These are phyloP conservation scores for Ogataea hybrid DNA, from an alignment of 1,139 yeast species.

Conservation along the genomic window DNA sequence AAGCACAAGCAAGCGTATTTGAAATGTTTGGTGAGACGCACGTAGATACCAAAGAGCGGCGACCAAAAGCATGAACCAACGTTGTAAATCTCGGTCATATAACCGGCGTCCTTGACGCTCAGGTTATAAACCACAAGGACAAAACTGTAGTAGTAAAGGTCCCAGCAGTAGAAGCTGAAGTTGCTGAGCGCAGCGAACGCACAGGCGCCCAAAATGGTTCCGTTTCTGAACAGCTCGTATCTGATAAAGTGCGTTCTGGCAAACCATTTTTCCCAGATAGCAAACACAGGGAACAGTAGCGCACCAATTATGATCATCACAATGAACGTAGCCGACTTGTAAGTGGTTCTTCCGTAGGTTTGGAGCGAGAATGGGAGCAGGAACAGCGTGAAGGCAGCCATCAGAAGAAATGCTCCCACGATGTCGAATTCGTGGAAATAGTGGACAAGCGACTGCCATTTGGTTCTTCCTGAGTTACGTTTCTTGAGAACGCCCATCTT, in stretches of 20 bases:
- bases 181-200: conserved; percentile 24
- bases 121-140: conserved; percentile 30
- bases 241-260: conserved; percentile 33
- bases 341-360: conserved; percentile 29
- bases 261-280: conserved; percentile 30
- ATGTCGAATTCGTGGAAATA: conserved; percentile 35
- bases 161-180: conserved; percentile 33
- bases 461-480: conserved; percentile 18
- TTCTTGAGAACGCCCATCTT: conserved; percentile 25
- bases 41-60: conserved; percentile 29
- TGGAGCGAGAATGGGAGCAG: conserved; percentile 37
- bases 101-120: conserved; percentile 28
- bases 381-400: conserved; percentile 35
- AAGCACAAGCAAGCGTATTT: conserved; percentile 29
- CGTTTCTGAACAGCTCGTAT: conserved; percentile 21
- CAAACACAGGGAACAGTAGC: conserved; percentile 28
- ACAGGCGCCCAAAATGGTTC: conserved; percentile 35
- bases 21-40: conserved; percentile 32
- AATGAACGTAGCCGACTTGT: conserved; percentile 31
- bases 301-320: conserved; percentile 35
- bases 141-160: conserved; percentile 30
- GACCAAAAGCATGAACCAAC: conserved; percentile 32
- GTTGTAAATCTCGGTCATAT: conserved; percentile 32
- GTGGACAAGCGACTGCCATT: conserved; percentile 16
- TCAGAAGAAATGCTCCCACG: conserved; percentile 34